Conservation (phyloP, 2,329 filamentous ascomycete species). For the Chrysosporium keratinophilum region DNA sequence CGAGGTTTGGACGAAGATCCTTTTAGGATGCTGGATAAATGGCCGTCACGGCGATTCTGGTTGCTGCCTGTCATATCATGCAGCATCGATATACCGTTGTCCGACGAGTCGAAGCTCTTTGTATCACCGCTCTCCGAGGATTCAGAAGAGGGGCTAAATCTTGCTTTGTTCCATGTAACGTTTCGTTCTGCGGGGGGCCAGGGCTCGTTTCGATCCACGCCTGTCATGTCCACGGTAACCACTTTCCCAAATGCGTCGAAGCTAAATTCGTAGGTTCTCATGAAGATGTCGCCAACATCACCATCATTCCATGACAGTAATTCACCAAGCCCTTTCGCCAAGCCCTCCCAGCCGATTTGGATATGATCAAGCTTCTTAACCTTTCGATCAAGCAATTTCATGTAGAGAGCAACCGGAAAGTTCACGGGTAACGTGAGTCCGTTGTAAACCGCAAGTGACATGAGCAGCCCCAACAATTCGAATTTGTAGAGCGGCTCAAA, state of each 20-base stretch:
- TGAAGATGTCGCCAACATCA: conserved; percentile 69
- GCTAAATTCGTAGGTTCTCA: conserved; percentile 79
- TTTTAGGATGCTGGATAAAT: conserved; percentile 20
- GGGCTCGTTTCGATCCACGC: conserved; percentile 27
- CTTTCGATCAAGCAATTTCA: conserved; percentile 60
- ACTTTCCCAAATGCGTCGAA: conserved; percentile 47
- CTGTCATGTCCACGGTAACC: conserved; percentile 47
- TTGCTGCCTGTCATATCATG: conserved; percentile 7
- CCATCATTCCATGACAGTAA: conserved; percentile 73
- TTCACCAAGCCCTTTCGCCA: conserved; percentile 61
- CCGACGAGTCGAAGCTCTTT: not conserved
- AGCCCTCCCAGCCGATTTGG: conserved; percentile 73
- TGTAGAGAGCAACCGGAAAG: conserved; percentile 76
- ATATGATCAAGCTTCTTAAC: conserved; percentile 66
- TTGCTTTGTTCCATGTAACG: conserved; percentile 14
- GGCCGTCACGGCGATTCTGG: conserved; percentile 6
- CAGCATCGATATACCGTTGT: conserved; percentile 12
- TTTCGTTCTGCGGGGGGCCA: conserved; percentile 25
- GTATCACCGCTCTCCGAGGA: conserved; percentile 8
- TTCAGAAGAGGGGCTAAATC: conserved; percentile 2
- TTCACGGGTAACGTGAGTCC: conserved; percentile 82
- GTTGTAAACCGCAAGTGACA: conserved; percentile 86
- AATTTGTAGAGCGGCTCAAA: conserved; percentile 80
- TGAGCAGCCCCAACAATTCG: conserved; percentile 75
- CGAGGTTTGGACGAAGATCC: conserved; percentile 21